Conservation (phyloP, 1,284 basidiomycete genomes). For the Naganishia cerealis region DNA sequence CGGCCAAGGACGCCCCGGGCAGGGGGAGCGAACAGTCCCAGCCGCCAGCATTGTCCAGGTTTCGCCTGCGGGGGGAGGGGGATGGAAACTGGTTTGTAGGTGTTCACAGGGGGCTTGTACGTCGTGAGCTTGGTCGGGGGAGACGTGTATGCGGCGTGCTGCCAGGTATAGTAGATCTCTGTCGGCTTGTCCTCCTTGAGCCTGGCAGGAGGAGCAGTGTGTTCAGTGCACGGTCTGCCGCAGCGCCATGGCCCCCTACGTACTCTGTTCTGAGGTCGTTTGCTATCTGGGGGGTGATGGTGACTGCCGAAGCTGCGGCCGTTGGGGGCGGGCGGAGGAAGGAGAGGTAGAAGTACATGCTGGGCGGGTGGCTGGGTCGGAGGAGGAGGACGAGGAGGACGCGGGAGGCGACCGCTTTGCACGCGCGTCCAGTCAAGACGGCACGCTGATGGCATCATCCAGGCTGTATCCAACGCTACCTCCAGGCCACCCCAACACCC, state of each 20-base stretch:
- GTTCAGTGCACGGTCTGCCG: background rate
- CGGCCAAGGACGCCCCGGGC: slow-evolving; percentile 21
- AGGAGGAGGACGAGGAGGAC: background rate
- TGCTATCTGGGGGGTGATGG: slow-evolving; percentile 54
- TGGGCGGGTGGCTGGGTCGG: background rate
- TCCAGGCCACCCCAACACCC: no score
- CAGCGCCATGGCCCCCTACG: slow-evolving; percentile 31
- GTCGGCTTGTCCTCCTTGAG: slow-evolving; percentile 40
- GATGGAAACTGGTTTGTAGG: slow-evolving; percentile 70
- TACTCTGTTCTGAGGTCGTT: slow-evolving; percentile 55
- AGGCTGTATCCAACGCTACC: no score
- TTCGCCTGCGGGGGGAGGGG: slow-evolving; percentile 61
- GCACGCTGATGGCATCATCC: no score
- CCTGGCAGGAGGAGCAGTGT: slow-evolving; percentile 2
- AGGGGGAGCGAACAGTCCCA: slow-evolving; percentile 59
- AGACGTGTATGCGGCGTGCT: slow-evolving; percentile 32
- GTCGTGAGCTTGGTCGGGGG: slow-evolving; percentile 66
- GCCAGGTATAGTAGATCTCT: slow-evolving; percentile 47
- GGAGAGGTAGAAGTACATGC: slow-evolving; percentile 54
- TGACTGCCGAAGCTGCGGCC: slow-evolving; percentile 39
- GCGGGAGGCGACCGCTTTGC: no score
- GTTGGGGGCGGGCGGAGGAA: slow-evolving; percentile 53
- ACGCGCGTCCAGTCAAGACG: no score
- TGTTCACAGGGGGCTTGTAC: slow-evolving; percentile 62
- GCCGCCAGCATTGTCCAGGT: slow-evolving; percentile 64